These are phyloP conservation scores for Xylariaceae sp. DNA, from an alignment of 2,329 filamentous ascomycete genomes.

Conservation along the genomic window DNA sequence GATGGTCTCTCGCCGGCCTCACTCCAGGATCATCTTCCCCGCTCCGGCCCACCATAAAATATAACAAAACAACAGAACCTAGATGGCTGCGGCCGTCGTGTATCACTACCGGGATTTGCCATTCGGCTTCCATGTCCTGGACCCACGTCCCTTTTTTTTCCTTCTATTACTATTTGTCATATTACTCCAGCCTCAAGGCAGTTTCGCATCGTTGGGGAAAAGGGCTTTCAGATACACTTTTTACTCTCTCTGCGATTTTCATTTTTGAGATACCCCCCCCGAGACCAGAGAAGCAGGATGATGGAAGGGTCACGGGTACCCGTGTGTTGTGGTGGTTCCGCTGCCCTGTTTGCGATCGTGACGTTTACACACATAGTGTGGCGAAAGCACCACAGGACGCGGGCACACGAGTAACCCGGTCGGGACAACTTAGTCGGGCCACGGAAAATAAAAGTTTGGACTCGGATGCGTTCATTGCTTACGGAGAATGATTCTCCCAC, in stretches of 20 bases:
- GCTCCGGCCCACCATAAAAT: constrained; percentile 4
- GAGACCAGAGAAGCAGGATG: constrained; percentile 19
- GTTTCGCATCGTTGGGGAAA: constrained; percentile 25
- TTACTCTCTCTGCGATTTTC: constrained; percentile 28
- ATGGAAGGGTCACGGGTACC: constrained; percentile 20
- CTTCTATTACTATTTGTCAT: constrained; percentile 28
- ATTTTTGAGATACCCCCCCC: constrained; percentile 31
- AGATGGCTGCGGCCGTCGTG: constrained; percentile 29
- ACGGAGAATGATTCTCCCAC: neutral
- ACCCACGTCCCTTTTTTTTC: constrained; percentile 25
- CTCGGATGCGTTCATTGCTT: constrained; percentile 7
- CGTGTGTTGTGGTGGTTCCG: constrained; percentile 18
- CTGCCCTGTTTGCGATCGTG: constrained; percentile 8
- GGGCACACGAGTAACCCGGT: constrained; percentile 13
- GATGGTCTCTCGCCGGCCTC: constrained; percentile 7
- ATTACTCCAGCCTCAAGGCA: constrained; percentile 31
- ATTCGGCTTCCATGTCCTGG: constrained; percentile 14
- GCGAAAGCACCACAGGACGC: constrained; percentile 18
- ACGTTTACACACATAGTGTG: constrained; percentile 14
- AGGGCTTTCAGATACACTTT: constrained; percentile 24
- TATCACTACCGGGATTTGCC: constrained; percentile 26
- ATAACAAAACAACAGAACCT: constrained; percentile 9
- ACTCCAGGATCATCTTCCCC: neutral
- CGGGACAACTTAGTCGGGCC: constrained; percentile 8
- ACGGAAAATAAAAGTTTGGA: constrained; percentile 19